A percentile compares a stretch with the other conserved stretches of the same genome.
phyloP scores from a whole-genome alignment of 148 eudicot species.

The Rheum nobile region DNA sequence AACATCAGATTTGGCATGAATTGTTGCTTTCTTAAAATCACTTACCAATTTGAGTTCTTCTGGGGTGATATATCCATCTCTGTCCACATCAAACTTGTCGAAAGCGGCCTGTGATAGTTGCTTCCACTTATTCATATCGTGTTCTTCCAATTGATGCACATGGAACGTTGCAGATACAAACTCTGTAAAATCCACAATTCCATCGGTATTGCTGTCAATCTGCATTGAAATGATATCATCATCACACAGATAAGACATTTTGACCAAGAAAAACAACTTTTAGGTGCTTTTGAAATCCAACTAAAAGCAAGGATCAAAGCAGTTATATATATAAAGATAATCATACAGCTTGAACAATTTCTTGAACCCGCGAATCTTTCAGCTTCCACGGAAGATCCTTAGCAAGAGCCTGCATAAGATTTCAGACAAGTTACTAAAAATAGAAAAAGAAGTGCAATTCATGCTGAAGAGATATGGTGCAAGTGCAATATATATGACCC shows the following conservation, averaged over 20 bases:
- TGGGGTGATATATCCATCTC: constrained; percentile 82
- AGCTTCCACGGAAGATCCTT: constrained; percentile 91
- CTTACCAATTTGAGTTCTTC: constrained; percentile 86
- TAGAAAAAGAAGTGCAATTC: neutral
- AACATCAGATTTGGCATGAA: neutral
- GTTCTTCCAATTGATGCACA: constrained; percentile 84
- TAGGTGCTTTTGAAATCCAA: no score
- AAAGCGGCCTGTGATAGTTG: constrained; percentile 79
- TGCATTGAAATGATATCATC: constrained; percentile 14
- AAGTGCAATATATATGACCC: neutral
- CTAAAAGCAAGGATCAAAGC: no score
- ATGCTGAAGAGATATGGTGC: neutral
- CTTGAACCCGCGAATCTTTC: constrained; percentile 72
- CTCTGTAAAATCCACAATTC: constrained; percentile 79
- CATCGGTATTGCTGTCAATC: constrained; percentile 94
- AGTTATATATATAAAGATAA: neutral
- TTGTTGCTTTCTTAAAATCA: no score
- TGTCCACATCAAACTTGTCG: constrained; percentile 87
- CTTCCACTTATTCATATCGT: constrained; percentile 73
- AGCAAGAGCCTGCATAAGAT: constrained; percentile 58
- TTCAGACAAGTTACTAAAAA: neutral
- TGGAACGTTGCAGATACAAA: constrained; percentile 89
- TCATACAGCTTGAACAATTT: constrained; percentile 88
- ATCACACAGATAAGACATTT: neutral
- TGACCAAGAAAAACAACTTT: no score